A percentile compares a stretch with the other conserved stretches of the same genome.
Conservation (phyloP, 768 basidiomycete species). For the Macrocybe gigantea region DNA sequence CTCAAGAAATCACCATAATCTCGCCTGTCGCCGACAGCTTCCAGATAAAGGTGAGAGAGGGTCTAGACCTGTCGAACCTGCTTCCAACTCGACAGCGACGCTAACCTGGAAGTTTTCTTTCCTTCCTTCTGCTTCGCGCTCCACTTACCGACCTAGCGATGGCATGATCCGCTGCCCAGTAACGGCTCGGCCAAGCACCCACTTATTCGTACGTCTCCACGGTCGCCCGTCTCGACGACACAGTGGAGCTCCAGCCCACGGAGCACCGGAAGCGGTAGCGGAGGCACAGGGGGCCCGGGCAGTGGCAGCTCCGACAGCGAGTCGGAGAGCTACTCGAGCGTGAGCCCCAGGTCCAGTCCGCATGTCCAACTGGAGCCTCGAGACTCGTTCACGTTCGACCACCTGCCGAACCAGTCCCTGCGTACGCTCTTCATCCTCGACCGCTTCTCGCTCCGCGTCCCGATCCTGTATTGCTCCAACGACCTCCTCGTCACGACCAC, state of each 20-base stretch:
- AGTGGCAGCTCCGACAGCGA: no score
- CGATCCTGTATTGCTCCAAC: slow-evolving; percentile 69
- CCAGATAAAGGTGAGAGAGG: slow-evolving; percentile 41
- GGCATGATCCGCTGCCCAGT: slow-evolving; percentile 65
- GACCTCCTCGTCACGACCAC: slow-evolving; percentile 57
- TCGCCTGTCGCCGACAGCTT: slow-evolving; percentile 52
- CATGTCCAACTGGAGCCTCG: slow-evolving; percentile 8
- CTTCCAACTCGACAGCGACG: no score
- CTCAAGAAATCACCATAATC: slow-evolving; percentile 74
- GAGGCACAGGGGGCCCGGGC: no score
- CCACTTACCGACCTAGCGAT: slow-evolving; percentile 39
- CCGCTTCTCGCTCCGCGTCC: slow-evolving; percentile 63
- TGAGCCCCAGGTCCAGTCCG: no score
- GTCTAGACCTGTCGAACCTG: no score
- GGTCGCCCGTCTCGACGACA: slow-evolving; percentile 22
- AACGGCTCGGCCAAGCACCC: slow-evolving; percentile 37
- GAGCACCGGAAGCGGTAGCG: slow-evolving; percentile 8
- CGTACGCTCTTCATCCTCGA: slow-evolving; percentile 80
- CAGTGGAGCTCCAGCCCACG: slow-evolving; percentile 17
- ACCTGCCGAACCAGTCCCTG: slow-evolving; percentile 63
- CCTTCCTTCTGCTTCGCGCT: slow-evolving; percentile 2
- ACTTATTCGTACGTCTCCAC: slow-evolving; percentile 21
- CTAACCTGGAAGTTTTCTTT: neutral
- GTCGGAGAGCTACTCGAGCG: no score
- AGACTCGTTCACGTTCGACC: slow-evolving; percentile 45